Evolutionary conservation across 805 yeast species (phyloP), one percentile per base, ranked within the genome.

Genomic region (Sugiyamaella smithiae): DNA sequence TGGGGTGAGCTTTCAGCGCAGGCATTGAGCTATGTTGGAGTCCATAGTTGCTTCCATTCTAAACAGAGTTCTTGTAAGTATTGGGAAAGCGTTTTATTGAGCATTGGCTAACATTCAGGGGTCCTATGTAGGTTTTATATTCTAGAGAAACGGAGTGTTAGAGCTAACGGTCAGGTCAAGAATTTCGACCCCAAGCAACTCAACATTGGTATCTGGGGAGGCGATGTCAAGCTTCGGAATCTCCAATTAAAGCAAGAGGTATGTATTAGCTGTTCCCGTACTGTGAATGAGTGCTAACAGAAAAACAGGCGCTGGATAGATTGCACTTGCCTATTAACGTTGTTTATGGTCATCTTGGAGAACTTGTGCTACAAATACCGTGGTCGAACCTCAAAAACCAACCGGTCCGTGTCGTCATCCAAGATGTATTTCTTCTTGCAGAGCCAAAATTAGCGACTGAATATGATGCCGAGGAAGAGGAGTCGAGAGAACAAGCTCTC

Each of bases 151-250:
- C 5, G 26, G 9, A 9, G 29, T 22, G 9, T 22, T 41, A 24
- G 17, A 12, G n/a, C 46, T 40, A 36, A 22, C 48, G n/a, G n/a
- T 28, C 28, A 55, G 59, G 59, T 57, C 43, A 96, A 95, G 68
- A 87, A 95, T 67, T 93, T 93, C 66, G 99, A 93, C 69, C 89
- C 98, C 14, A 87, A 86, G 57, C 97, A 93, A 62, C 71, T 93
- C 60, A 90, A 93, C 59, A 90, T 93, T 48, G 99, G 98, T 4
- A 89, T 93, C 28, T 90, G 98, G 96, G 81, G 89, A 60, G 99
- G 99, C 31, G 98, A 93, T 71, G 98, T 90, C 25, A 87, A 87
- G 63, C 72, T 93, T 47, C 76, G 75, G 53, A 82, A 90, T 63
- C 75, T 95, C 53, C 77, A 83, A 49, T 72, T 93, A 51, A 88